Conservation (phyloP, 495 filamentous ascomycete species). For the Hypoxylon perforatum region DNA sequence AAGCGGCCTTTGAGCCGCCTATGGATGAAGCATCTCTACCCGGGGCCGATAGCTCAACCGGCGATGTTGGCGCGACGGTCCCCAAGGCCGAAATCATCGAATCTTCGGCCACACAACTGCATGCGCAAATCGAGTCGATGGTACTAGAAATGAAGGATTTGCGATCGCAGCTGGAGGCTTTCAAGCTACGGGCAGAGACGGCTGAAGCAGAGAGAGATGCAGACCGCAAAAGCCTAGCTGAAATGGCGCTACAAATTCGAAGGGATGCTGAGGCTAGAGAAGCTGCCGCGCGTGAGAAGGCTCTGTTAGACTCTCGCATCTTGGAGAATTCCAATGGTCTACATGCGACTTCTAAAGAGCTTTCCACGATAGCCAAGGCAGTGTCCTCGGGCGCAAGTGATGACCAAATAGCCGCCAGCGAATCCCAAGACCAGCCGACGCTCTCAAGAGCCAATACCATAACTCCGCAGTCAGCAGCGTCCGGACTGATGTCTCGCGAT, state of each 20-base stretch:
- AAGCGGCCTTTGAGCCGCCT: slow-evolving; percentile 54
- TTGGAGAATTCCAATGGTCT: slow-evolving; percentile 40
- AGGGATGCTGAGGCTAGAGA: slow-evolving; percentile 75
- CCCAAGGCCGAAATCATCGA: slow-evolving; percentile 57
- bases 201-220: slow-evolving; percentile 79
- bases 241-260: slow-evolving; percentile 88
- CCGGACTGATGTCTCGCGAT: slow-evolving; percentile 44
- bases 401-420: slow-evolving; percentile 23
- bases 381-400: slow-evolving; percentile 29
- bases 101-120: slow-evolving; percentile 64
- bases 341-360: slow-evolving; percentile 32
- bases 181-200: slow-evolving; percentile 78
- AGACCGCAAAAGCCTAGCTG: slow-evolving; percentile 77
- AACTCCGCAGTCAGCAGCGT: slow-evolving; percentile 46
- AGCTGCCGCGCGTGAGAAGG: slow-evolving; percentile 46
- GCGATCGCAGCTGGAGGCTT: slow-evolving; percentile 80
- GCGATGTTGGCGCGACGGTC: slow-evolving; percentile 45
- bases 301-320: slow-evolving; percentile 20
- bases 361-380: slow-evolving; percentile 27
- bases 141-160: slow-evolving; percentile 84
- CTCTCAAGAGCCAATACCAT: slow-evolving; percentile 56
- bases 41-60: slow-evolving; percentile 32
- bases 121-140: slow-evolving; percentile 81
- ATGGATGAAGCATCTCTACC: slow-evolving; percentile 43
- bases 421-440: slow-evolving; percentile 42